Conservation (phyloP, 2,329 filamentous ascomycete species). For the Rasamsonia emersonii region DNA sequence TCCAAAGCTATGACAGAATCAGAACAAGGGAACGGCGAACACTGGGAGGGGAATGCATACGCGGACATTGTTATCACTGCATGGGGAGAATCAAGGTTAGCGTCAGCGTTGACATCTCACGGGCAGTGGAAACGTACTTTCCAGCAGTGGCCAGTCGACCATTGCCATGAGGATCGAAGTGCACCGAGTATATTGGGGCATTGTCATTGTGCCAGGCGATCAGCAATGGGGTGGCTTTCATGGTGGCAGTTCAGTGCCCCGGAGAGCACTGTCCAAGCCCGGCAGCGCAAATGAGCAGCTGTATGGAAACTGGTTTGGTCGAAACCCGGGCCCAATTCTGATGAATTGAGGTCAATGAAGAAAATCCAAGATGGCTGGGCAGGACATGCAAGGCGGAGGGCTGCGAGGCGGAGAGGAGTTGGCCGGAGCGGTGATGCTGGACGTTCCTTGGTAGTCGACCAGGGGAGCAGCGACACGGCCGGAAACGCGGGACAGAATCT, state of each 20-base stretch:
- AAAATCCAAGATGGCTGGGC: no score
- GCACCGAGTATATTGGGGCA: conserved; percentile 90
- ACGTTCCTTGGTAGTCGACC: no score
- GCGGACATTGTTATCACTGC: conserved; percentile 80
- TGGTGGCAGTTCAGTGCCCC: conserved; percentile 39
- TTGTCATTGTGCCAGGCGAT: conserved; percentile 99
- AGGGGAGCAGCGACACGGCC: no score
- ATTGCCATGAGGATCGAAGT: conserved; percentile 89
- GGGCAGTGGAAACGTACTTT: conserved; percentile 42
- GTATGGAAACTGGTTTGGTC: not conserved
- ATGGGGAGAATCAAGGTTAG: conserved; percentile 5
- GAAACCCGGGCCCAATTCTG: not conserved
- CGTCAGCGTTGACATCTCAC: conserved; percentile 9
- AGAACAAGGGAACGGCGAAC: conserved; percentile 21
- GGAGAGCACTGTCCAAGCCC: conserved; percentile 8
- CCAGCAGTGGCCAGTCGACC: conserved; percentile 87
- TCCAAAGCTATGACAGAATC: conserved; percentile 65
- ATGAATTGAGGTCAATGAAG: conserved; percentile 1
- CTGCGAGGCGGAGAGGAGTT: no score
- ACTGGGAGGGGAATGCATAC: conserved; percentile 43
- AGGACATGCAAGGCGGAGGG: no score
- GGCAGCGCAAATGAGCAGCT: not conserved
- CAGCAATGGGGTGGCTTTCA: conserved; percentile 94
- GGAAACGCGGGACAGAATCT: no score
- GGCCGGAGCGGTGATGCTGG: no score